These are phyloP conservation scores for Poronia punctata DNA, from an alignment of 495 filamentous ascomycete genomes.

Conservation along the genomic window DNA sequence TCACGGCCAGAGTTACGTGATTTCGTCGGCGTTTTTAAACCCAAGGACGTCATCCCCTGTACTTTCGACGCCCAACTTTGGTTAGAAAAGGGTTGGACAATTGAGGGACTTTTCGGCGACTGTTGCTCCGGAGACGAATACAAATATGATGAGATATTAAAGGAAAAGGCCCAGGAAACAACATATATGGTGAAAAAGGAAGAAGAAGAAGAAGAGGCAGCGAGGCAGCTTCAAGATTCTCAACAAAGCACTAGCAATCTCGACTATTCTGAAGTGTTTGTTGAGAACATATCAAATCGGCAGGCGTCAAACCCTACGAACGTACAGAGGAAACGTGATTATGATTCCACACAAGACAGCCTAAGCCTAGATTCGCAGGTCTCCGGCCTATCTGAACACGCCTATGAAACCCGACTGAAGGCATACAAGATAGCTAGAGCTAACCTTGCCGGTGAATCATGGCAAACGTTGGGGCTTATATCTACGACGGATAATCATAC, in stretches of 20 bases:
- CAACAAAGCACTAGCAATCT: not conserved
- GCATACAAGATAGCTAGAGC: slow-evolving; percentile 23
- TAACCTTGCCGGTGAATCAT: slow-evolving; percentile 19
- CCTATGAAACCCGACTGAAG: slow-evolving; percentile 21
- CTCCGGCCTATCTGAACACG: slow-evolving; percentile 21
- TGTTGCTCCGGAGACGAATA: slow-evolving; percentile 56
- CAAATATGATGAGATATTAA: slow-evolving; percentile 60
- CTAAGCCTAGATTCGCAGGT: slow-evolving; percentile 17
- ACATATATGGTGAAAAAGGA: not conserved
- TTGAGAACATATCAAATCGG: not conserved
- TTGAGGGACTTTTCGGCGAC: slow-evolving; percentile 62
- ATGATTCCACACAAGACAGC: slow-evolving; percentile 1
- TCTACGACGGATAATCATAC: slow-evolving; percentile 34
- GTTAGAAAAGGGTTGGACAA: slow-evolving; percentile 51
- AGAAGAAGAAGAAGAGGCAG: too few species aligned
- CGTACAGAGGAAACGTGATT: slow-evolving; percentile 1
- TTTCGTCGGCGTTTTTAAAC: slow-evolving; percentile 60
- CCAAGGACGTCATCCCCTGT: slow-evolving; percentile 77
- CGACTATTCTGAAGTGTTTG: not conserved
- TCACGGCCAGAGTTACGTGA: slow-evolving; percentile 74
- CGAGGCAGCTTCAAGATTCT: not conserved
- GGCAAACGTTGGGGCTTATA: slow-evolving; percentile 23
- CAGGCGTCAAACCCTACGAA: too few species aligned
- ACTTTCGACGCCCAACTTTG: slow-evolving; percentile 62
- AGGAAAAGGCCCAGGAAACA: slow-evolving; percentile 10